Base-by-base conservation (phyloP, 2,329 filamentous ascomycete genomes). In the Amesomyces nigricolor region DNA sequence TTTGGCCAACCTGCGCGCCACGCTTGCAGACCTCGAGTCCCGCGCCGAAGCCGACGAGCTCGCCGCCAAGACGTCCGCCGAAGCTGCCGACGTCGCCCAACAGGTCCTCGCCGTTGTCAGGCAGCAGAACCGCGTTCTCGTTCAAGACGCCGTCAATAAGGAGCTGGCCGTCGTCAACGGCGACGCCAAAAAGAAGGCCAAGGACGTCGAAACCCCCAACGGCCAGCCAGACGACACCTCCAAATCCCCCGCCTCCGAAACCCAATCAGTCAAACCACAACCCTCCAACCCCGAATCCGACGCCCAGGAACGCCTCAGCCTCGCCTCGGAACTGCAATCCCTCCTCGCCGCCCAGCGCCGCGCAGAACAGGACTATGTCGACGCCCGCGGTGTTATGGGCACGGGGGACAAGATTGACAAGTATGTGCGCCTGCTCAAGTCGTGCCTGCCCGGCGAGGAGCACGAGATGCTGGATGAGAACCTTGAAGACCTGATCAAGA, bases 391-490 rank as follows among this genome's bases (percentile, higher is more conserved):
- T 44, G 78, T 84, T 59, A 84, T 87, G 10, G 87, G 87, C 42
- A 83, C 86, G 38, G 83, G 85, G 37, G 86, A 89, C 68, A 84
- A 85, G 67, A 87, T 88, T 61, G 85, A 85, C 62, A 83, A 85
- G 67, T 92, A 91, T 69, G 79, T 86, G 58, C 79, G 79, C 53
- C 75, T 91, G 30, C 80, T 90, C 32, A 81, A 81, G 57, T 80
- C 80, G 57, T 89, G 87, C 57, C 73, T 91, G 29, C 85, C 85
- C 26, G 78, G 84, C 14, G 78, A 81, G 62, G 85, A 88, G 48
- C 77, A 77, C 55, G 84, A 88, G 61, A 85, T 82, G 60, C 78
- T 90, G 37, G 87, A 90, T 67, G 75, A 77, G 44, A 84, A 82
- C 64, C 70, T 85, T 49, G 79, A 83, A 65, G 80, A 76, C 57